Base-by-base conservation (phyloP, 139 green algal species). In the Astrephomene gubernaculifera region DNA sequence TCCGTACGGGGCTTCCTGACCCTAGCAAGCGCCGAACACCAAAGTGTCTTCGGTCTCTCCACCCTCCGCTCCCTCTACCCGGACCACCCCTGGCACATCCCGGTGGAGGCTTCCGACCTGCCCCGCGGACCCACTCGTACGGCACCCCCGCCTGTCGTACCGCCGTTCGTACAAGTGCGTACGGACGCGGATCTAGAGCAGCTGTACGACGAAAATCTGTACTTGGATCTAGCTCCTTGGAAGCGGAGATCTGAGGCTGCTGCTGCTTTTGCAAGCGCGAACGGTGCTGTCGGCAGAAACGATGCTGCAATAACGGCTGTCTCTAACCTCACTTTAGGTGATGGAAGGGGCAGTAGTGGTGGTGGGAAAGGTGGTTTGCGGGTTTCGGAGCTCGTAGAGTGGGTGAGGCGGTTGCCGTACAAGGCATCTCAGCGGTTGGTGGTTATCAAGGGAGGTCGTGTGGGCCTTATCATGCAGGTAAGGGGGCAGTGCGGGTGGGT, bases 131-230 rank as follows among this genome's bases (percentile, higher is more conserved):
- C 10, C 38, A 74, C 68, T 22, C 68, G 38, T 24, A 21, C 68
- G 21, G 22, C 33, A 7, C 39, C 39, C 12, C 71, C 44, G 6
- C 44, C 45, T 31, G n/a, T 45, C n/a, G n/a, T n/a, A n/a, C n/a
- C n/a, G 27, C 45, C 45, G 5, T 35, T 57, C 45, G 2, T 25
- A 0, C 4, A 24, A 5, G 45, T 65, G 9, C 71, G 25, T 21
- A 35, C 35, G 7, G 33, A 81, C 52, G 31, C 9, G 8, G 72
- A 81, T 52, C 74, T 39, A 17, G 17, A 31, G 31, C 25, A 9
- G 54, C 38, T 82, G 54, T 82, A 82, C 54, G 36, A 82, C 36
- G 74, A 82, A 38, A 82, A 82, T 17, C 54, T 82, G 14, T 36
- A 57, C 25, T 54, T 71, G 54, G 74, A 82, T 44, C 74, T 82